A percentile compares a stretch with the other conserved stretches of the same genome.
phyloP scores from a whole-genome alignment of 1,139 yeast genomes.

The Pichia sp. region DNA sequence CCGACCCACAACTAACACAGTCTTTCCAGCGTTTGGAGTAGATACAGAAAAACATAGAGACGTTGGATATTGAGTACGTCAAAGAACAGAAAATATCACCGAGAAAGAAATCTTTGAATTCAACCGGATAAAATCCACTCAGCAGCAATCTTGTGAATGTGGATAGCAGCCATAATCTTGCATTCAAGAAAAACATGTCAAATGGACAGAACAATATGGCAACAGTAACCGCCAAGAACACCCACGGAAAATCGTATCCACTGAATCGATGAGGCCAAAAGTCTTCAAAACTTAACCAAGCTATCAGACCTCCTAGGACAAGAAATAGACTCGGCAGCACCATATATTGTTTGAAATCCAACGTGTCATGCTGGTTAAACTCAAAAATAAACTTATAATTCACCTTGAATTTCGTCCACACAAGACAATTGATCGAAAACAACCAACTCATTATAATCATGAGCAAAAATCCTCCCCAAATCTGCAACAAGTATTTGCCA shows the following conservation, averaged over 20 bases:
- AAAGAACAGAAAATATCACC: constrained; percentile 89
- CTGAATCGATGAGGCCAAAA: constrained; percentile 60
- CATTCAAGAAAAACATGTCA: constrained; percentile 44
- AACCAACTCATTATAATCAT: constrained; percentile 54
- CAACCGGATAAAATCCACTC: constrained; percentile 91
- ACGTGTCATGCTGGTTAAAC: constrained; percentile 66
- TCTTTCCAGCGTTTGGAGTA: constrained; percentile 69
- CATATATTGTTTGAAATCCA: constrained; percentile 61
- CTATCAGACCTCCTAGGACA: constrained; percentile 53
- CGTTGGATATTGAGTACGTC: constrained; percentile 81
- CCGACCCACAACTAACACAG: constrained; percentile 66
- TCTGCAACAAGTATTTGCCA: constrained; percentile 62
- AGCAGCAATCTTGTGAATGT: constrained; percentile 68
- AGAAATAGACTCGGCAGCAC: constrained; percentile 59
- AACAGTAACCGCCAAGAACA: constrained; percentile 56
- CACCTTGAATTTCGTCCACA: constrained; percentile 71
- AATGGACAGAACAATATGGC: constrained; percentile 61
- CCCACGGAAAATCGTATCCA: constrained; percentile 77
- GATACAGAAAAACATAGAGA: constrained; percentile 80
- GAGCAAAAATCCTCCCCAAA: constrained; percentile 89
- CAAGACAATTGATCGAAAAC: constrained; percentile 63
- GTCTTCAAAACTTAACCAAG: constrained; percentile 72
- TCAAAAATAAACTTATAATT: constrained; percentile 93
- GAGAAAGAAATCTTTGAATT: constrained; percentile 85
- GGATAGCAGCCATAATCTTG: constrained; percentile 70